Conservation (phyloP, 2,329 filamentous ascomycete species). For the Clarireedia paspali region DNA sequence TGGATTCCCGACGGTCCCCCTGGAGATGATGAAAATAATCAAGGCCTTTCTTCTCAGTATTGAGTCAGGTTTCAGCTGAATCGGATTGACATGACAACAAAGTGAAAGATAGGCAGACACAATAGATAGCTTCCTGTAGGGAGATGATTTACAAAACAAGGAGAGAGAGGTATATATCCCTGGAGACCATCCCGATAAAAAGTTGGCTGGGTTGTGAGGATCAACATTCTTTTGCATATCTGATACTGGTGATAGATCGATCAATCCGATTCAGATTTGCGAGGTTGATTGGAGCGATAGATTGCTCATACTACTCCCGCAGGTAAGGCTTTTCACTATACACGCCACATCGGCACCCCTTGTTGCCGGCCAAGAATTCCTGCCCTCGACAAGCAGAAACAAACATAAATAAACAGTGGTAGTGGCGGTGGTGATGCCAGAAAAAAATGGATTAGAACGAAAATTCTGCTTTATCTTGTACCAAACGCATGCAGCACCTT, state of each 20-base stretch:
- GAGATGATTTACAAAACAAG: constrained; percentile 8
- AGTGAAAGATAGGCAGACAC: neutral
- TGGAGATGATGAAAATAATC: neutral
- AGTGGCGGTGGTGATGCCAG: too few species aligned
- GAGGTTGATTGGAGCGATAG: neutral
- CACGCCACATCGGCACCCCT: constrained; percentile 3
- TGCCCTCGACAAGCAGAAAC: neutral
- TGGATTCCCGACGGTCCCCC: constrained; percentile 6
- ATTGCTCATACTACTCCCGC: neutral
- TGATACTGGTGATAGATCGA: constrained; percentile 2
- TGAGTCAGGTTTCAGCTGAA: neutral
- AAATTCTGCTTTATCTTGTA: too few species aligned
- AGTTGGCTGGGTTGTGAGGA: neutral
- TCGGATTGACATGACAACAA: neutral
- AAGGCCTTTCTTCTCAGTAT: neutral
- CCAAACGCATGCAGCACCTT: too few species aligned
- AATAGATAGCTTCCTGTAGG: neutral
- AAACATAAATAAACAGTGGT: neutral
- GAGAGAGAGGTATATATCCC: constrained; percentile 5
- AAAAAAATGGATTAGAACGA: too few species aligned
- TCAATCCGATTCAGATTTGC: neutral
- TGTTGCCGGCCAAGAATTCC: neutral
- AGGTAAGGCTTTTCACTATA: constrained; percentile 2
- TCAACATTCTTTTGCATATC: neutral
- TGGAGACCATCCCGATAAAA: neutral